Conservation (phyloP, 2,329 filamentous ascomycete genomes). For the Arthrobotrys entomopaga region DNA sequence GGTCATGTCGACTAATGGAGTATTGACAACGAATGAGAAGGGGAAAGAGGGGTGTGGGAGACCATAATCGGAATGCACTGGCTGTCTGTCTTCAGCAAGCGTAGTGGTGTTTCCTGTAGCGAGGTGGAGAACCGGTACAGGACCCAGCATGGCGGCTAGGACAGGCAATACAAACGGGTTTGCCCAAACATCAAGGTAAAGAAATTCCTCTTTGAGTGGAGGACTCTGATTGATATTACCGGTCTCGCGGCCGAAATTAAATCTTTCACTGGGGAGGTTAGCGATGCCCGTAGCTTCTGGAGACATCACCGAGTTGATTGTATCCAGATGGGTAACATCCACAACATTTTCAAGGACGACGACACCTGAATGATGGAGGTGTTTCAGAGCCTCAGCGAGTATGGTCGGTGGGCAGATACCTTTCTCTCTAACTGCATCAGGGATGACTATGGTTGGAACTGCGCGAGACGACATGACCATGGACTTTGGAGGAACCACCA, state of each 20-base stretch:
- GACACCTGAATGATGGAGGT: conserved; percentile 62
- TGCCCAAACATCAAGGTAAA: conserved; percentile 62
- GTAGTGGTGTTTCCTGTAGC: conserved; percentile 62
- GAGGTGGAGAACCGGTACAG: conserved; percentile 60
- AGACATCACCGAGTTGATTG: conserved; percentile 9
- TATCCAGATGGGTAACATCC: conserved; percentile 35
- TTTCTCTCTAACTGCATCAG: background rate
- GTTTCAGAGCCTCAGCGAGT: conserved; percentile 5
- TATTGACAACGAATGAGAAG: conserved; percentile 64
- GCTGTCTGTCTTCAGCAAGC: conserved; percentile 60
- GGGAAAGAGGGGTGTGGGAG: conserved; percentile 65
- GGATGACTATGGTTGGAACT: background rate
- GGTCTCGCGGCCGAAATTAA: conserved; percentile 61
- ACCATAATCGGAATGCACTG: conserved; percentile 61
- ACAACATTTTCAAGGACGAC: conserved; percentile 62
- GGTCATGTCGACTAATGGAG: conserved; percentile 63
- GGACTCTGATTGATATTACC: conserved; percentile 64
- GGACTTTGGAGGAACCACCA: too few species aligned
- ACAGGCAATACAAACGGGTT: conserved; percentile 61
- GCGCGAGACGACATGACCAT: background rate
- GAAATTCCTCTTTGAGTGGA: conserved; percentile 60
- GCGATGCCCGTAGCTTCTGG: conserved; percentile 7
- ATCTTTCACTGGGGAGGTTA: conserved; percentile 59
- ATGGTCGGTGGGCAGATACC: background rate
- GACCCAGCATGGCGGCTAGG: conserved; percentile 61